Base-by-base conservation (phyloP, 2,329 filamentous ascomycete genomes). In the Chrysoporthe cubensis region DNA sequence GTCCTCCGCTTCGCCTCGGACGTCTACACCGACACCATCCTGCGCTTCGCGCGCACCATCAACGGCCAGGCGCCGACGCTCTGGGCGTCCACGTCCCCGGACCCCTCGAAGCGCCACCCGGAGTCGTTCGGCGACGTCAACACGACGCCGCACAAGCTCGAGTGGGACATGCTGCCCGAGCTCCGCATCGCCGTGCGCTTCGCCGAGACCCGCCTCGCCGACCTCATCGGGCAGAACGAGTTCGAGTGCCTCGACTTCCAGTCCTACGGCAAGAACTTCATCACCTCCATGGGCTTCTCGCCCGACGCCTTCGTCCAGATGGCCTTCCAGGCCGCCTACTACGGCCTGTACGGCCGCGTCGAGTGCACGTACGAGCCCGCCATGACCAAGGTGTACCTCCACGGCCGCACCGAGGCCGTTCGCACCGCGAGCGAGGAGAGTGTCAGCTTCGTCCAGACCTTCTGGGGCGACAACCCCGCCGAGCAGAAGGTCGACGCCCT, bases 301-400 rank as follows among this genome's bases (percentile, higher is more conserved):
- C 95, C 96, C 0, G 96, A 98, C 77, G 96, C 96, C 0, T 99
- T 97, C 76, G 92, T 99, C 26, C 96, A 99, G 79, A 98, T 99
- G 95, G 96, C 96, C 0, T 97, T 97, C 82, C 96, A 99, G 78
- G 95, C 95, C 4, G 95, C 96, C 1, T 98, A 99, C 82, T 99
- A 97, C 75, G 96, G 96, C 1, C 85, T 99, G 8, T 99, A 98
- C 74, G 96, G 96, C 3, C 89, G 93, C 4, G 88, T 97, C 1
- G 96, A 98, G 78, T 97, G 93, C 76, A 96, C 94, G 0, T 99
- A 99, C 77, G 96, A 99, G 79, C 96, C 96, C 8, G 95, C 96
- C 54, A 98, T 99, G 96, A 99, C 96, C 63, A 99, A 99, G 79
- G 84, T 91, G 68, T 99, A 88, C 80, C 88, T 96, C 69, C 96